A percentile compares a stretch with the other conserved stretches of the same genome.
These are phyloP conservation scores for Colletotrichum phormii DNA, from an alignment of 2,329 filamentous ascomycete species.

Conservation along the genomic window DNA sequence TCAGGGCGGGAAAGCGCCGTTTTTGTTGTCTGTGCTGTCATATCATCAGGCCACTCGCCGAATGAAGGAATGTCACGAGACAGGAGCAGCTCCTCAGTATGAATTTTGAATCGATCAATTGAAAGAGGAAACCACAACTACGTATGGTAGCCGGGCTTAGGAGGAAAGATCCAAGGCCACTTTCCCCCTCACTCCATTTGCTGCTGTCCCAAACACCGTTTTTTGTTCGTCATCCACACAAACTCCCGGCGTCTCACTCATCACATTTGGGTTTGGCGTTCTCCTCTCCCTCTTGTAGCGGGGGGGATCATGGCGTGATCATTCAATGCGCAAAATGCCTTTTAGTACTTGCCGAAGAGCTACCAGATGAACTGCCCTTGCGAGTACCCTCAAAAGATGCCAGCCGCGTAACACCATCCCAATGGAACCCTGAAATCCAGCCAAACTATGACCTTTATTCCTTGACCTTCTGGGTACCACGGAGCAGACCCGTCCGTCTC, in stretches of 20 bases:
- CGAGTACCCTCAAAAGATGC: constrained; percentile 68
- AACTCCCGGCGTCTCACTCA: constrained; percentile 26
- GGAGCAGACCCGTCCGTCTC: constrained; percentile 98
- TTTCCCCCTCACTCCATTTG: constrained; percentile 17
- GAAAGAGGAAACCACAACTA: constrained; percentile 19
- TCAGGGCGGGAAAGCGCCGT: neutral
- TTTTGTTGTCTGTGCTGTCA: neutral
- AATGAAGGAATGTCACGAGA: neutral
- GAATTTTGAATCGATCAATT: constrained; percentile 19
- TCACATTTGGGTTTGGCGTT: constrained; percentile 23
- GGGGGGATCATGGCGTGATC: constrained; percentile 36
- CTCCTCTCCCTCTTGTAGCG: constrained; percentile 21
- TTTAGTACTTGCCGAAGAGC: constrained; percentile 60
- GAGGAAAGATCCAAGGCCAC: constrained; percentile 1
- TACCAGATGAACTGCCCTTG: constrained; percentile 59
- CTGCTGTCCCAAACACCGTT: constrained; percentile 20
- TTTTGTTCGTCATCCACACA: constrained; percentile 27
- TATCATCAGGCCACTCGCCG: constrained; percentile 19
- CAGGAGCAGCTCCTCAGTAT: neutral
- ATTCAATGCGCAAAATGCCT: constrained; percentile 61
- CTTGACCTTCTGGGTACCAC: constrained; percentile 99
- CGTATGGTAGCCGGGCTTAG: constrained; percentile 12
- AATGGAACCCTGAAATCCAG: constrained; percentile 65
- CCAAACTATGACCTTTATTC: constrained; percentile 70
- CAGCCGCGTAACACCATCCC: constrained; percentile 76